phyloP scores from a whole-genome alignment of 2,329 filamentous ascomycete genomes.

The Pseudocercospora eumusae region DNA sequence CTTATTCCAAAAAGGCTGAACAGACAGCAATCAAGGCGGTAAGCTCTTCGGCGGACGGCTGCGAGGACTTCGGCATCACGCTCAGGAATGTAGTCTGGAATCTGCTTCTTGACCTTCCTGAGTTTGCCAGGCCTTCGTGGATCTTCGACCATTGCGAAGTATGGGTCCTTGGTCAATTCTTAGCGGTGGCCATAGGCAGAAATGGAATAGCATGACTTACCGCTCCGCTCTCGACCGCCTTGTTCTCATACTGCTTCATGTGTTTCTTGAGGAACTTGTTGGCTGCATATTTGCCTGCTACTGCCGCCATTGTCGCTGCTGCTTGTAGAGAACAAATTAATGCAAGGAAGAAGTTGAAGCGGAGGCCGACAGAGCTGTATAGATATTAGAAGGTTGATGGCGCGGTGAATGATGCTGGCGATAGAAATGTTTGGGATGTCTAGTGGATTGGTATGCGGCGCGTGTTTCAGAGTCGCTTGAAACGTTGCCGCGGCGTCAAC shows the following conservation, averaged over 20 bases:
- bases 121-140: conserved; percentile 70
- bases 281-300: conserved; percentile 52
- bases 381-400: conserved; percentile 14
- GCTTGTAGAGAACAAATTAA: too few relatives aligned
- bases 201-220: conserved; percentile 35
- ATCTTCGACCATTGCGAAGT: conserved; percentile 79
- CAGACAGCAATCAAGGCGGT: conserved; percentile 79
- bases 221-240: conserved; percentile 45
- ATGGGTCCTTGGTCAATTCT: conserved; percentile 70
- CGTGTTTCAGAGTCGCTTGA: conserved; percentile 13
- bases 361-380: conserved; percentile 9
- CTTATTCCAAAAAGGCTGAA: conserved; percentile 79
- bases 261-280: conserved; percentile 52
- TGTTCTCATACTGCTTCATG: conserved; percentile 51
- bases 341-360: too few relatives aligned
- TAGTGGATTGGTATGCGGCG: conserved; percentile 27
- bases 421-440: conserved; percentile 19
- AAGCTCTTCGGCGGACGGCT: conserved; percentile 81
- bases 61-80: conserved; percentile 82
- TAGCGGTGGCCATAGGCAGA: neutral
- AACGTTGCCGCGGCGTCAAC: conserved; percentile 14
- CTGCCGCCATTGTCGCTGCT: conserved; percentile 45
- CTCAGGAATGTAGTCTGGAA: conserved; percentile 77
- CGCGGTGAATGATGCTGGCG: conserved; percentile 13
- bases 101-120: conserved; percentile 82